Conservation (phyloP, 164 flowering plant species). For the Berberis vulgaris region DNA sequence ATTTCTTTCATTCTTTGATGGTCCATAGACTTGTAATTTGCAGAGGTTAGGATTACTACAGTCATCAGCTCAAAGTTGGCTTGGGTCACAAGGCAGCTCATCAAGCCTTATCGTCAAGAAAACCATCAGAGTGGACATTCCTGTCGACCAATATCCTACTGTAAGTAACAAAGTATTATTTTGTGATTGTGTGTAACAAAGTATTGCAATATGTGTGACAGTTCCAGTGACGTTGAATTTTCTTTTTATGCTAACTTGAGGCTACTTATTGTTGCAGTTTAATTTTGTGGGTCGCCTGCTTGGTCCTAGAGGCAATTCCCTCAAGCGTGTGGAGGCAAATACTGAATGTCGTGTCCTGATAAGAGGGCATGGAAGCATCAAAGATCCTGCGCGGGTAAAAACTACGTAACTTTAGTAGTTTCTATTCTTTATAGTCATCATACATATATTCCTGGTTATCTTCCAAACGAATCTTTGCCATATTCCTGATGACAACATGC, state of each 20-base stretch:
- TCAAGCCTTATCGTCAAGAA: slow-evolving; percentile 81
- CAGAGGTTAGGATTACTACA: slow-evolving; percentile 70
- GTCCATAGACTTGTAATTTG: slow-evolving; percentile 17
- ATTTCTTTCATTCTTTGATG: slow-evolving; percentile 6
- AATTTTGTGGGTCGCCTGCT: slow-evolving; percentile 99
- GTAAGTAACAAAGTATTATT: slow-evolving; percentile 31
- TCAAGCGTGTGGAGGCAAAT: slow-evolving; percentile 92
- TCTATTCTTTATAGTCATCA: not conserved
- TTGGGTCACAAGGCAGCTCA: slow-evolving; percentile 72
- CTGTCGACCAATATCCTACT: slow-evolving; percentile 79
- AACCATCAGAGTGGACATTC: slow-evolving; percentile 89
- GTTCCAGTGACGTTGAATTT: too few species aligned
- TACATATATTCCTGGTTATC: not conserved
- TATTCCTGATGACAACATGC: too few species aligned
- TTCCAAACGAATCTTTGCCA: not conserved
- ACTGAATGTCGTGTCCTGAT: slow-evolving; percentile 97
- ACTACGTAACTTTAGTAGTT: slow-evolving; percentile 2
- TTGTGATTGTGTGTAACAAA: too few species aligned
- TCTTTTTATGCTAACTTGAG: not conserved
- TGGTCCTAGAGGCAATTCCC: slow-evolving; percentile 98
- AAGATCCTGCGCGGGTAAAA: slow-evolving; percentile 84
- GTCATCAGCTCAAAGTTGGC: slow-evolving; percentile 63
- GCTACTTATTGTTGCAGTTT: slow-evolving; percentile 43
- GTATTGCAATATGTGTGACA: too few species aligned
- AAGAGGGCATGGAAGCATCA: slow-evolving; percentile 96